Base-by-base conservation (phyloP, 164 flowering plant genomes). In the Magnolia kwangsiensis region DNA sequence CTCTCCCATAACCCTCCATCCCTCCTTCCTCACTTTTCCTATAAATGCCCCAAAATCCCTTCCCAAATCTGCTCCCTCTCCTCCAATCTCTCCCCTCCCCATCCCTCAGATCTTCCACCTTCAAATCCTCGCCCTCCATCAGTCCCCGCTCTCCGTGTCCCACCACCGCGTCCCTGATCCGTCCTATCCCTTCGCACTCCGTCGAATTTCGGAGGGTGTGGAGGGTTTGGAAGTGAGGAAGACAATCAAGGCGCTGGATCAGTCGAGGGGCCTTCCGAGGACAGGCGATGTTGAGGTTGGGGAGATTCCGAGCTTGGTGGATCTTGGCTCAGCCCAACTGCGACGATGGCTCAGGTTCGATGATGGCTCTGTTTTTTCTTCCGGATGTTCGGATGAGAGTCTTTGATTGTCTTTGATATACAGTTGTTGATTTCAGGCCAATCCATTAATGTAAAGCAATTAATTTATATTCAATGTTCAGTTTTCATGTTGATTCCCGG, bases 271-370 rank as follows among this genome's bases (percentile, higher is more conserved):
- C 9, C 63, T 89, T 81, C 99, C 97, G 0, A 69, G 88, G 8
- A 83, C 88, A 71, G 98, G 97, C 6, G 96, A 90, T 81, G 93
- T 96, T 7, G 97, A 96, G 84, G 82, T 83, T 55, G 99, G 99
- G 20, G 96, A 92, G 72, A 87, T 96, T 75, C 99, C 99, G 7
- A 78, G 92, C 50, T 81, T 96, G 86, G 68, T 82, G 82, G 95
- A 92, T 82, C 77, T 96, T 79, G 99, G 55, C 86, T 94, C 45
- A 92, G 78, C 79, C 89, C 92, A 7, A 66, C 74, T 70, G 82
- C 92, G 0, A 71, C 89, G 19, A 72, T 87, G 84, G 31, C 83
- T 75, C 90, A 92, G 98, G 98, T 95, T 80, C 23, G 10, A 3
- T 51, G 1, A 24, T 72, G 27, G 27, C 27, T 24, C 27, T 24